Evolutionary conservation across 129 eudicot species (phyloP).

Genomic region (Lactuca sativa): DNA sequence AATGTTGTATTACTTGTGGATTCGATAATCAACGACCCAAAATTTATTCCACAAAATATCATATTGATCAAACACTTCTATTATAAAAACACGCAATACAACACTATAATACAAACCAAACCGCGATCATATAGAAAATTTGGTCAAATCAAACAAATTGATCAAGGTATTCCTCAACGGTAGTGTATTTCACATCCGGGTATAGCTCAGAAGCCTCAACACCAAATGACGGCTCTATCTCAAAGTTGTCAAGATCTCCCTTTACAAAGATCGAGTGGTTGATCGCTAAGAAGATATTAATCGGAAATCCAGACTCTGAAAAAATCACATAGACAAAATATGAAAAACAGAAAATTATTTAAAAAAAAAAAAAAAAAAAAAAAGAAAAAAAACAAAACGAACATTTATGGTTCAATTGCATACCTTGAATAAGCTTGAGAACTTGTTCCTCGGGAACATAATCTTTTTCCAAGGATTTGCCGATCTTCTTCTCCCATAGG

Average conservation of each 20-base stretch:
- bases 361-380: neutral
- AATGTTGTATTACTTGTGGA: neutral
- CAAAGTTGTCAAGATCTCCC: conserved; percentile 68
- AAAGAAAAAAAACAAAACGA: neutral
- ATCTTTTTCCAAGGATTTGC: conserved; percentile 55
- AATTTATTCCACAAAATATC: conserved; percentile 1
- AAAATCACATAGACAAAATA: neutral
- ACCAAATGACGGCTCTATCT: conserved; percentile 57
- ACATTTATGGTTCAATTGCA: neutral
- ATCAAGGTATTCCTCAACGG: conserved; percentile 65
- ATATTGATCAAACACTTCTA: conserved; percentile 8
- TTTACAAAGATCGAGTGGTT: conserved; percentile 61
- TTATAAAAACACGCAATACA: conserved; percentile 11
- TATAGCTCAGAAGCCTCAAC: conserved; percentile 85
- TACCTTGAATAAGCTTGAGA: conserved; percentile 65
- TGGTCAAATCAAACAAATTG: conserved; percentile 47
- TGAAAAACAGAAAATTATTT: neutral
- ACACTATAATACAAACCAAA: neutral
- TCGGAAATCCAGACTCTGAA: conserved; percentile 53
- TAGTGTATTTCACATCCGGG: conserved; percentile 78
- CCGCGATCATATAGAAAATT: neutral
- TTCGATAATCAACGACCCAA: neutral
- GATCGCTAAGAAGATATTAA: conserved; percentile 45
- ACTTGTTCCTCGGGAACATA: conserved; percentile 57
- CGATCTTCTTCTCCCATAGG: conserved; percentile 81